Percentiles rank a stretch among this genome's conserved stretches.
phyloP scores from a whole-genome alignment of 192 early-diverging fungal species.

The Radiomyces spectabilis region DNA sequence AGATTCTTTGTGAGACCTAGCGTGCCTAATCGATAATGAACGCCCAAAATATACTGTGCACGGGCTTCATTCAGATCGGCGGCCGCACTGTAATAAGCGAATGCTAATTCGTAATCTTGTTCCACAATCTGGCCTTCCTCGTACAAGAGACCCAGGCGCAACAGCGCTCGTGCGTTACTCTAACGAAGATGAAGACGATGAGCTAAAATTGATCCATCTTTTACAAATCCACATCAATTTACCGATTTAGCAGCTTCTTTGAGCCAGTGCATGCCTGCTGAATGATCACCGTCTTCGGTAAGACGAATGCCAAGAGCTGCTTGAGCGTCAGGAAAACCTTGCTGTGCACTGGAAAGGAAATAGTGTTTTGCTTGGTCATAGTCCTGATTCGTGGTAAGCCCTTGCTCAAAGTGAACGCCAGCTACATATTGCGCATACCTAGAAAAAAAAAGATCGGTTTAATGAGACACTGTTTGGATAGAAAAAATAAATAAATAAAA shows the following conservation, averaged over 20 bases:
- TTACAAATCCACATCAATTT: neutral
- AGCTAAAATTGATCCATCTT: too few species aligned
- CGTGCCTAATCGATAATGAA: slow-evolving; percentile 18
- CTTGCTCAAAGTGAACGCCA: slow-evolving; percentile 23
- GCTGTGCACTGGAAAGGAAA: slow-evolving; percentile 24
- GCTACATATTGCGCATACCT: slow-evolving; percentile 24
- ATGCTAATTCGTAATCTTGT: slow-evolving; percentile 12
- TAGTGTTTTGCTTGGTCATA: slow-evolving; percentile 12
- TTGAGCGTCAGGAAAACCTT: slow-evolving; percentile 23
- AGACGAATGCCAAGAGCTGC: slow-evolving; percentile 19
- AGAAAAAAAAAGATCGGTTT: neutral
- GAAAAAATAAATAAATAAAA: neutral
- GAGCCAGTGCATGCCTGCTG: slow-evolving; percentile 21
- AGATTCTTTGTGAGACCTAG: slow-evolving; percentile 17
- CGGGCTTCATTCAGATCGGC: slow-evolving; percentile 11
- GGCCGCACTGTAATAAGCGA: slow-evolving; percentile 18
- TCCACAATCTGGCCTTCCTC: slow-evolving; percentile 21
- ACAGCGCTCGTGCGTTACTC: slow-evolving; percentile 14
- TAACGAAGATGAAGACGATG: too few species aligned
- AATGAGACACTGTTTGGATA: neutral
- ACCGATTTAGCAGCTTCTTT: slow-evolving; percentile 21
- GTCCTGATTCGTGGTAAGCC: slow-evolving; percentile 7
- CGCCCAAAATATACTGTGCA: slow-evolving; percentile 22
- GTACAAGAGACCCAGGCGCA: slow-evolving; percentile 24
- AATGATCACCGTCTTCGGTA: slow-evolving; percentile 9